phyloP scores from a whole-genome alignment of 805 yeast species.

The Kuraishia ogatae region DNA sequence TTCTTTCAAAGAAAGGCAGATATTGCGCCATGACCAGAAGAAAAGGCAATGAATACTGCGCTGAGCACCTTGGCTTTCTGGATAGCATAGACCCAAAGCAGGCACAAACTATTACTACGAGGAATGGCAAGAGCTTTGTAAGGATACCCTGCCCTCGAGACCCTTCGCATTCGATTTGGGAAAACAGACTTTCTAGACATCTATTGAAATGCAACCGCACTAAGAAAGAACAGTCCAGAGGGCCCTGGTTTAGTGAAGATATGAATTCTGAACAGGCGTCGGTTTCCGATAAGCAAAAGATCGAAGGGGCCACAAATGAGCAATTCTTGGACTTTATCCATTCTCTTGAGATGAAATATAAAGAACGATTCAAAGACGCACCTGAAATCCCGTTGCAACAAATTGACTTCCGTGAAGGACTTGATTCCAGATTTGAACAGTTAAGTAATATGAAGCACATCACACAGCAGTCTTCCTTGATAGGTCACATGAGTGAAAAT shows the following conservation, averaged over 20 bases:
- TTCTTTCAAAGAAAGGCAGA: conserved; percentile 37
- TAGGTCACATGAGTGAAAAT: conserved; percentile 48
- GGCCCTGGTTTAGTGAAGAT: conserved; percentile 44
- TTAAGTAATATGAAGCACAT: conserved; percentile 66
- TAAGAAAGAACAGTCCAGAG: conserved; percentile 21
- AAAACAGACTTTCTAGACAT: conserved; percentile 45
- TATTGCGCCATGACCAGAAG: conserved; percentile 49
- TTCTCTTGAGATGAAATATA: conserved; percentile 8
- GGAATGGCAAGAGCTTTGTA: conserved; percentile 18
- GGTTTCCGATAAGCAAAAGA: background rate
- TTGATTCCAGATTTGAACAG: conserved; percentile 35
- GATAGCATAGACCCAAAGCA: background rate
- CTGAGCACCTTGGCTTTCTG: conserved; percentile 38
- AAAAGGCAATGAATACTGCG: conserved; percentile 36
- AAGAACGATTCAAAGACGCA: background rate
- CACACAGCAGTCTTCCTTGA: conserved; percentile 71
- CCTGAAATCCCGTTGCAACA: conserved; percentile 11
- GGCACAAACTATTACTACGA: conserved; percentile 8
- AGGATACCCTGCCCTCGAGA: conserved; percentile 75
- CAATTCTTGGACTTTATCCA: conserved; percentile 15
- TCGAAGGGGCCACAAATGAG: conserved; percentile 9
- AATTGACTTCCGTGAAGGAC: conserved; percentile 19
- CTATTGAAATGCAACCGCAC: conserved; percentile 50
- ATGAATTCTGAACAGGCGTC: conserved; percentile 27
- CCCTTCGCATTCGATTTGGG: conserved; percentile 67